Evolutionary conservation across 116 monocot species (phyloP), one percentile per base, ranked within the genome.

Genomic region (Iris pallida): DNA sequence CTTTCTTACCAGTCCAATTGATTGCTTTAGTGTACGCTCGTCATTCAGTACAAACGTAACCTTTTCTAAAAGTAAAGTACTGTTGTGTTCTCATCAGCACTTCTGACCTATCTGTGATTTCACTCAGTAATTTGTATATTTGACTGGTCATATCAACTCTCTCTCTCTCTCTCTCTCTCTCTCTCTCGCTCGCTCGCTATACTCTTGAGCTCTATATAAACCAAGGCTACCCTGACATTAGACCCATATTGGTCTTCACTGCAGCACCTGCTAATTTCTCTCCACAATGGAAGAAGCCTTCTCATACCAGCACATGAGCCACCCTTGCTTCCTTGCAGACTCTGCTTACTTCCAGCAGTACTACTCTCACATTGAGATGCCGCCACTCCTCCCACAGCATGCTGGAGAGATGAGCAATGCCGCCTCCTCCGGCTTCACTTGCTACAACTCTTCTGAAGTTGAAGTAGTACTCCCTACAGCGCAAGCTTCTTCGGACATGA

Each of bases 341-440:
- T 17, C 55, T 55, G 55, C 55, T 55, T 55, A 55, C 55, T n/a
- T n/a, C 16, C 16, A 17, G 14, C 16, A 14, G 16, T 55, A 55
- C 16, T 14, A 55, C 16, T n/a, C n/a, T n/a, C 7, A 14, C 16
- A 55, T 55, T 55, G 55, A 55, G 8, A 55, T 55, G 14, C 16
- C 55, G 5, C 14, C 11, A 5, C 55, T 8, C 16, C 16, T 17
- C 5, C 55, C 5, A 17, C 11, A 55, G 14, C 7, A 55, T 8
- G 16, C 14, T 55, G 55, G 55, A 55, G 55, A 55, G 14, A n/a
- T 55, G 55, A 55, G 55, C 11, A 55, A 55, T 55, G 55, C 55
- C 14, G 55, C 55, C 14, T 55, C 55, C 16, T 55, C 55, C 11
- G 7, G 55, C 16, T 55, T 55, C 16, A 55, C 15, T 12, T 14